Evolutionary conservation across 2,329 filamentous ascomycete genomes (phyloP).

Genomic region (Furcasterigmium sp.): DNA sequence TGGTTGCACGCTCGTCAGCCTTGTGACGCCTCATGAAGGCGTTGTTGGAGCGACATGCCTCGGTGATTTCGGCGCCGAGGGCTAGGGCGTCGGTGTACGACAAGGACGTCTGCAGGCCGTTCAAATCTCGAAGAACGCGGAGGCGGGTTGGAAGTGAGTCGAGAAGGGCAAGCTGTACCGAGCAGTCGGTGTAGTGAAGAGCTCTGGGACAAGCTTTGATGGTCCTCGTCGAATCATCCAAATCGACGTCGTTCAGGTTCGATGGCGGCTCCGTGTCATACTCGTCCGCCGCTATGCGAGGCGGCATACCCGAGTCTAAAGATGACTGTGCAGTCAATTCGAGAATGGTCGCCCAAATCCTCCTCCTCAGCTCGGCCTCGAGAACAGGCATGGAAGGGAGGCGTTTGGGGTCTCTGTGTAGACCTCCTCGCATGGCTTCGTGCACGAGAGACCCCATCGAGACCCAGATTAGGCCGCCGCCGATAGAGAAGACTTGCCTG

Average conservation of each 20-base stretch:
- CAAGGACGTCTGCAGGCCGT: conserved; percentile 22
- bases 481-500: conserved; percentile 34
- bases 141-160: conserved; percentile 29
- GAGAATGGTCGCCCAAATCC: neutral
- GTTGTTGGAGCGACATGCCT: conserved; percentile 15
- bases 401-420: conserved; percentile 36
- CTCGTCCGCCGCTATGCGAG: conserved; percentile 21
- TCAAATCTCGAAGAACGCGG: conserved; percentile 26
- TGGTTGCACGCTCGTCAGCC: conserved; percentile 9
- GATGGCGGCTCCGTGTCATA: conserved; percentile 31
- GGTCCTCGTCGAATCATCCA: conserved; percentile 11
- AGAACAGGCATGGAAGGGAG: conserved; percentile 27
- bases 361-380: conserved; percentile 32
- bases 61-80: conserved; percentile 25
- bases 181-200: conserved; percentile 22
- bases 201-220: conserved; percentile 16
- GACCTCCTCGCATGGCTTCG: conserved; percentile 37
- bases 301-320: neutral
- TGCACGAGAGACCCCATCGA: conserved; percentile 33
- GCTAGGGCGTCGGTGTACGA: conserved; percentile 27
- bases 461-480: conserved; percentile 34
- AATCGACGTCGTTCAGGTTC: conserved; percentile 26
- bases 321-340: neutral
- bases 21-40: conserved; percentile 14
- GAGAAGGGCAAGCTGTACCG: conserved; percentile 28